Base-by-base conservation (phyloP, 768 basidiomycete species). In the Chlorophyllum brunneum region DNA sequence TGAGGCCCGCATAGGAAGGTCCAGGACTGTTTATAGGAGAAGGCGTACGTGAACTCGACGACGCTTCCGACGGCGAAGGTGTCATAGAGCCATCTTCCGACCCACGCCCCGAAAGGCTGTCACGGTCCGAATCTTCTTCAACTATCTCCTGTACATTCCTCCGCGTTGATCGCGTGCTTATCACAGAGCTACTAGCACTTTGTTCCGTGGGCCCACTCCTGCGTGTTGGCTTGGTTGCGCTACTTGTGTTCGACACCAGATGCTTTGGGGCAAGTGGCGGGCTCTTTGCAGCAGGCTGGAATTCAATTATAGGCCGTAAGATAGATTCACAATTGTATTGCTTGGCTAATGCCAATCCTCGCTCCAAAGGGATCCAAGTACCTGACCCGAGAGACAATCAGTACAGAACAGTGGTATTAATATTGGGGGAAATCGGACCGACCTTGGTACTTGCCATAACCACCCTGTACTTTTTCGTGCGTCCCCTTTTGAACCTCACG, bases 361-460 rank as follows among this genome's bases (percentile, higher is more conserved):
- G 80, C 44, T 95, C 92, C 53, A 95, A 83, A 18, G 97, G 97
- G 56, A 99, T 94, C 97, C 97, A 99, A 20, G 97, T 99, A 11
- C 97, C 97, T 98, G 24, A 15, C 43, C 22, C 18, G 61, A 27
- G 41, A 23, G 34, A 51, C 13, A 27, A 42, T 56, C 30, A 50
- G 52, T 58, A 56, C 56, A 61, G 31, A 48, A 48, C 41, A 40
- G 29, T 46, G 60, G 49, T 48, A 60, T 49, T 44, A 50, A 38
- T 23, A 33, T 29, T 24, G 18, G 54, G n/a, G n/a, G n/a, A n/a
- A n/a, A 39, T 48, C 52, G 38, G 45, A 62, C 80, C 56, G 45
- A 95, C 97, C 97, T 78, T 99, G 97, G 66, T 98, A 98, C 71
- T 99, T 99, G 59, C 97, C 97, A 68, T 98, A 99, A 2, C 97